These are phyloP conservation scores for Nannochloris sp. DNA, from an alignment of 139 green algal species.

Conservation along the genomic window DNA sequence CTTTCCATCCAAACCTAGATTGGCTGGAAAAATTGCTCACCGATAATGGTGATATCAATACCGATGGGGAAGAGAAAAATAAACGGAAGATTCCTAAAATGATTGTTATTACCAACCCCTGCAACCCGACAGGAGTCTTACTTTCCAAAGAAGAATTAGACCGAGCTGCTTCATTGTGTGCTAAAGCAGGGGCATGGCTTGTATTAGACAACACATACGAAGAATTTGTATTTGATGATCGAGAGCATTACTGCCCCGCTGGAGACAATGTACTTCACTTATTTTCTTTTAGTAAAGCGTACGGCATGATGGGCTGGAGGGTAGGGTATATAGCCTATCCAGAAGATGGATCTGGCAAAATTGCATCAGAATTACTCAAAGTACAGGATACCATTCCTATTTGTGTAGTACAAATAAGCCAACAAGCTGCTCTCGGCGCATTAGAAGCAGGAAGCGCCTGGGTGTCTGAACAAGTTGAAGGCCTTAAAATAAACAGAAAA, in stretches of 20 bases:
- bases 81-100: conserved; percentile 36
- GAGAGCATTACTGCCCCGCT: conserved; percentile 47
- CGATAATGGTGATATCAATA: conserved; percentile 24
- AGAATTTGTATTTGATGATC: conserved; percentile 73
- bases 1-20: conserved; percentile 48
- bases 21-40: conserved; percentile 45
- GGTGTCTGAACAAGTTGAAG: conserved; percentile 37
- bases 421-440: conserved; percentile 61
- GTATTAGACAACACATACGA: conserved; percentile 94
- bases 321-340: conserved; percentile 76
- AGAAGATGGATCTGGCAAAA: conserved; percentile 3
- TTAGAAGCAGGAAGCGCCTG: conserved; percentile 46
- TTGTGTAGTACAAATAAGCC: conserved; percentile 68
- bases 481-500: conserved; percentile 42
- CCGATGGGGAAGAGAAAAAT: too few species aligned
- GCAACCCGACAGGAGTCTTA: conserved; percentile 84
- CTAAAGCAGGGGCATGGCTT: conserved; percentile 63
- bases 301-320: conserved; percentile 85
- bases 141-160: conserved; percentile 55
- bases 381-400: conserved; percentile 91
- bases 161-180: conserved; percentile 46
- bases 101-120: conserved; percentile 78
- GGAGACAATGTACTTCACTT: conserved; percentile 73
- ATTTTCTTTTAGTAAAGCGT: conserved; percentile 85
- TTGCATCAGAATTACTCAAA: conserved; percentile 63